Conservation (phyloP, 805 yeast species). For the Kodamaea fukazawae region DNA sequence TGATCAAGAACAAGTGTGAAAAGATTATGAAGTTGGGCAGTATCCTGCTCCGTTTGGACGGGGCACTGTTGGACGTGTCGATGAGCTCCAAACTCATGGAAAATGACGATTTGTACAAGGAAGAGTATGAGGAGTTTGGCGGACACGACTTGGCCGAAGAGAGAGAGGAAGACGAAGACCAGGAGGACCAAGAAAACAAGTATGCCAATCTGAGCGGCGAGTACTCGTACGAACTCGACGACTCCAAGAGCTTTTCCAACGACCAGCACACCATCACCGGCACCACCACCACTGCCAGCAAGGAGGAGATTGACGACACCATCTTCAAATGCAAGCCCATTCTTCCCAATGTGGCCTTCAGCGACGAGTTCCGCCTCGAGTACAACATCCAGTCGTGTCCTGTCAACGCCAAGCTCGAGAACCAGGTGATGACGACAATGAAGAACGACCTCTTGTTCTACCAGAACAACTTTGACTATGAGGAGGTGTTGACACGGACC, state of each 20-base stretch:
- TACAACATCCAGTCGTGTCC: constrained; percentile 57
- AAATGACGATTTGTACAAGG: constrained; percentile 3
- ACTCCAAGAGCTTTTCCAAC: constrained; percentile 3
- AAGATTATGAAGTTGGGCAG: constrained; percentile 20
- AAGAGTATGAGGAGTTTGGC: constrained; percentile 1
- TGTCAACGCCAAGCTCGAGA: constrained; percentile 46
- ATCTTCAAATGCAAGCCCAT: constrained; percentile 20
- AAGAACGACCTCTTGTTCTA: constrained; percentile 48
- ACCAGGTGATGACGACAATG: constrained; percentile 49
- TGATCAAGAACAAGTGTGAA: constrained; percentile 22
- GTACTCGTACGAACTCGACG: neutral
- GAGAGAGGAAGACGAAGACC: neutral
- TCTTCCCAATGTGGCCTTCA: constrained; percentile 39
- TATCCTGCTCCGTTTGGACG: constrained; percentile 1
- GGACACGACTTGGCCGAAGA: neutral
- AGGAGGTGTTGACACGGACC: constrained; percentile 33
- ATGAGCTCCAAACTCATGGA: neutral
- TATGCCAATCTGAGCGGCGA: neutral
- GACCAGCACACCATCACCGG: constrained; percentile 14
- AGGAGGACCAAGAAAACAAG: neutral
- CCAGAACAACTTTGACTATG: constrained; percentile 35
- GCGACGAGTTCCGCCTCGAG: constrained; percentile 53
- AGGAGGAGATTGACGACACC: neutral
- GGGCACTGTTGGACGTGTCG: constrained; percentile 3
- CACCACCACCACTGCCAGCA: neutral